phyloP scores from a whole-genome alignment of 192 early-diverging fungal species.

The Umbelopsis sp. region DNA sequence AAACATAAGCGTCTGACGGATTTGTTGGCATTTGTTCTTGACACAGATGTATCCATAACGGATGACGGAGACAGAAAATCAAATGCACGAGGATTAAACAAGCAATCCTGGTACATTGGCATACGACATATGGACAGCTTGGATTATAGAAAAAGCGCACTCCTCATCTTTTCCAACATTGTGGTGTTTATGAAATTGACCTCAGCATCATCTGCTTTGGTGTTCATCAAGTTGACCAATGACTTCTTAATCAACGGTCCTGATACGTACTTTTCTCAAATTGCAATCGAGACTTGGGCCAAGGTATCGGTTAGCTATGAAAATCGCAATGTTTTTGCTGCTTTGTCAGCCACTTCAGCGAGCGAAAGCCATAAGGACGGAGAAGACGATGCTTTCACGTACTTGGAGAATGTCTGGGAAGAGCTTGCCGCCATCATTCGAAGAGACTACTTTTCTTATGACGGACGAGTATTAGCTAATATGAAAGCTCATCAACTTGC shows the following conservation, averaged over 20 bases:
- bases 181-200: conserved; percentile 50
- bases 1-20: conserved; percentile 48
- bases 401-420: conserved; percentile 38
- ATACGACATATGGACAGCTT: conserved; percentile 50
- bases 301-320: conserved; percentile 62
- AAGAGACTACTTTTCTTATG: conserved; percentile 33
- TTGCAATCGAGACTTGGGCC: conserved; percentile 64
- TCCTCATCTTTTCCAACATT: conserved; percentile 69
- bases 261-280: conserved; percentile 61
- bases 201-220: conserved; percentile 33
- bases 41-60: conserved; percentile 16
- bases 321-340: conserved; percentile 52
- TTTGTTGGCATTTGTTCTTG: conserved; percentile 37
- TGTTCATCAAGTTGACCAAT: conserved; percentile 49
- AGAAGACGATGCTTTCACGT: conserved; percentile 32
- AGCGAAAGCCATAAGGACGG: conserved; percentile 15
- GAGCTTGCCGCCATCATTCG: conserved; percentile 39
- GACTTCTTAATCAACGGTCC: conserved; percentile 58
- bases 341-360: conserved; percentile 30
- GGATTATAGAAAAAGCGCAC: conserved; percentile 66
- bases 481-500: conserved; percentile 49
- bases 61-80: conserved; percentile 20
- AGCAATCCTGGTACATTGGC: conserved; percentile 34
- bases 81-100: not conserved
- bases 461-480: conserved; percentile 40